Evolutionary conservation across 495 filamentous ascomycete species (phyloP).

Genomic region (Penicillium arizonense): DNA sequence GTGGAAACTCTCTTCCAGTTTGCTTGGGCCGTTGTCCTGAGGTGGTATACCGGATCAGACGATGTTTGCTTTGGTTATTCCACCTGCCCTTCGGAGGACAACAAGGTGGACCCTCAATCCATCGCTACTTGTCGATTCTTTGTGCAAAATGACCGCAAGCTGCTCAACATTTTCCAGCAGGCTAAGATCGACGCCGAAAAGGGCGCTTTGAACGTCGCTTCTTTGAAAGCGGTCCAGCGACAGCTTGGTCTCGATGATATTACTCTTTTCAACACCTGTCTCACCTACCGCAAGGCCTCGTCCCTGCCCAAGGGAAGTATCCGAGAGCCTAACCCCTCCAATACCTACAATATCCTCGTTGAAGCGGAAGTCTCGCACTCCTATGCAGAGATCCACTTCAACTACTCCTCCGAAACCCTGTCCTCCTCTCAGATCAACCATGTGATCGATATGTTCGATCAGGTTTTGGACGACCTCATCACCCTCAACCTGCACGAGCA

Average conservation of each 20-base stretch:
- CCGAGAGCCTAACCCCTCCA: constrained; percentile 15
- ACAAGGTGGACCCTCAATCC: constrained; percentile 3
- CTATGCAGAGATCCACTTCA: constrained; percentile 35
- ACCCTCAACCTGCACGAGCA: constrained; percentile 25
- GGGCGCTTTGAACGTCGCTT: constrained; percentile 31
- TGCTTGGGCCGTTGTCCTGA: constrained; percentile 55
- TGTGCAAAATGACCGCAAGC: constrained; percentile 29
- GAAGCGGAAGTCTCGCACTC: constrained; percentile 51
- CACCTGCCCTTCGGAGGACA: constrained; percentile 23
- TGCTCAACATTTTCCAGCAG: constrained; percentile 36
- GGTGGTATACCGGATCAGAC: constrained; percentile 50
- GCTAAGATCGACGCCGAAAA: constrained; percentile 35
- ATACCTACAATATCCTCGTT: constrained; percentile 54
- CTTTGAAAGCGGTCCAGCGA: constrained; percentile 41
- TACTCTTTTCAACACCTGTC: constrained; percentile 51
- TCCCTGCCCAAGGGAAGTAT: constrained; percentile 8
- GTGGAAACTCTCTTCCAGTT: constrained; percentile 40
- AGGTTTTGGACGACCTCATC: constrained; percentile 37
- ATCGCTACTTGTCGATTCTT: constrained; percentile 35
- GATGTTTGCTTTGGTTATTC: constrained; percentile 56
- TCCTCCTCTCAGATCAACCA: constrained; percentile 33
- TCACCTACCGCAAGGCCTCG: constrained; percentile 31
- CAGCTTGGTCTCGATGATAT: constrained; percentile 35
- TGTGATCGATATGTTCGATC: constrained; percentile 39
- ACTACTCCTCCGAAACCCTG: constrained; percentile 37